Evolutionary conservation across 345 rosid species (phyloP), one percentile per base, ranked within the genome.

Genomic region (Salix arbutifolia): DNA sequence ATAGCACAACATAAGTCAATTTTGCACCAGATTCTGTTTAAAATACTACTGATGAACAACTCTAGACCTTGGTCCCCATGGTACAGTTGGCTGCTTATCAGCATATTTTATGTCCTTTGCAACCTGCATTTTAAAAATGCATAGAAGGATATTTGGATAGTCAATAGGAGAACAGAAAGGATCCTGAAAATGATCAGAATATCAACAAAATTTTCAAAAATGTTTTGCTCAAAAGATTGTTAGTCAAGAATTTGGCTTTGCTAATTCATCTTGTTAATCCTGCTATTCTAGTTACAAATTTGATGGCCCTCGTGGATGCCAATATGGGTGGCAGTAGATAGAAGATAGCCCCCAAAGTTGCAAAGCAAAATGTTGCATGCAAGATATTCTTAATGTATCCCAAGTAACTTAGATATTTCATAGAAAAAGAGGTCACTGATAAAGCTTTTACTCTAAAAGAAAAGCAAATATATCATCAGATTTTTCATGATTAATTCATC

Each of bases 61-160:
- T 74, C 26, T 73, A 73, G 71, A 96, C 99, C 99, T 96, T 21
- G 98, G 99, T 58, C 97, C 99, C 98, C 99, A 96, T 44, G 99
- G 95, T 71, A 96, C 87, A 74, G 94, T 76, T 4, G 99, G 97
- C 89, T 88, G 94, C 85, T 92, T 96, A 86, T 96, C 99, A 78
- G 98, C 99, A 85, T 88, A 96, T 82, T 89, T 96, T 82, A 94
- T 86, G 81, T 96, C 99, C 90, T 96, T 92, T 9, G 99, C 87
- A 74, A 96, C 99, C 99, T 96, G 88, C 76, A 84, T 60, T 79
- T 67, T 1, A 73, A 5, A 73, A 75, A 70, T 70, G 80, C 65
- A 70, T 65, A 16, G 28, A 46, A 48, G 30, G n/a, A 58, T 23
- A 58, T 9, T 58, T n/a, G 14, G 64, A 48, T 72, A 50, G 78